These are phyloP conservation scores for Neurospora sp. DNA, from an alignment of 495 filamentous ascomycete genomes.

Conservation along the genomic window DNA sequence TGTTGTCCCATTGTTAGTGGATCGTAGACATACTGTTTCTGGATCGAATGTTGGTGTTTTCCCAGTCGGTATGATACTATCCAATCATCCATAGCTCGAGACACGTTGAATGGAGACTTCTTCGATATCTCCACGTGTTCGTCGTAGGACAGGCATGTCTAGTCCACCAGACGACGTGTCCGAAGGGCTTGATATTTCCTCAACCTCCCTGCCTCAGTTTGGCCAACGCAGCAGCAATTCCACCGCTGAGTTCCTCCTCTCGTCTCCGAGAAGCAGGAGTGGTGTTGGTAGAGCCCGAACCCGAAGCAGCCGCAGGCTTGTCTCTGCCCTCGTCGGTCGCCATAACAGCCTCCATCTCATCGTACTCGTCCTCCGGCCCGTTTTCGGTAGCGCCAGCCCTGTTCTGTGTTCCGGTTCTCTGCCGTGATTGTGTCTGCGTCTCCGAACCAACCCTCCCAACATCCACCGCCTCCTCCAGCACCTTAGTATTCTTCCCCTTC, in stretches of 20 bases:
- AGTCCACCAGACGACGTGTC: too few species aligned
- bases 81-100: too few species aligned
- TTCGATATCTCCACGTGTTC: too few species aligned
- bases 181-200: too few species aligned
- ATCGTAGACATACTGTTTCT: too few species aligned
- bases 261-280: slow-evolving; percentile 19
- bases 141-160: too few species aligned
- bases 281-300: slow-evolving; percentile 22
- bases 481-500: slow-evolving; percentile 6
- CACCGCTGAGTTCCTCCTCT: slow-evolving; percentile 38
- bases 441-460: slow-evolving; percentile 23
- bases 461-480: slow-evolving; percentile 27
- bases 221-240: slow-evolving; percentile 44
- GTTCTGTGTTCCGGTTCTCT: neutral
- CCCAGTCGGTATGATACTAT: too few species aligned
- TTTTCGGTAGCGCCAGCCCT: neutral
- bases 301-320: slow-evolving; percentile 13
- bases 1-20: too few species aligned
- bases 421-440: neutral
- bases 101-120: too few species aligned
- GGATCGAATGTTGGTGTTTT: too few species aligned
- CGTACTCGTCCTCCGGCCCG: neutral
- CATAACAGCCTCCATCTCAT: slow-evolving; percentile 38
- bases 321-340: slow-evolving; percentile 7
- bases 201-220: slow-evolving; percentile 37